A percentile compares a stretch with the other conserved stretches of the same genome.
These are phyloP conservation scores for Leishmania martiniquensis DNA, from an alignment of 208 protist genomes.

Conservation along the genomic window DNA sequence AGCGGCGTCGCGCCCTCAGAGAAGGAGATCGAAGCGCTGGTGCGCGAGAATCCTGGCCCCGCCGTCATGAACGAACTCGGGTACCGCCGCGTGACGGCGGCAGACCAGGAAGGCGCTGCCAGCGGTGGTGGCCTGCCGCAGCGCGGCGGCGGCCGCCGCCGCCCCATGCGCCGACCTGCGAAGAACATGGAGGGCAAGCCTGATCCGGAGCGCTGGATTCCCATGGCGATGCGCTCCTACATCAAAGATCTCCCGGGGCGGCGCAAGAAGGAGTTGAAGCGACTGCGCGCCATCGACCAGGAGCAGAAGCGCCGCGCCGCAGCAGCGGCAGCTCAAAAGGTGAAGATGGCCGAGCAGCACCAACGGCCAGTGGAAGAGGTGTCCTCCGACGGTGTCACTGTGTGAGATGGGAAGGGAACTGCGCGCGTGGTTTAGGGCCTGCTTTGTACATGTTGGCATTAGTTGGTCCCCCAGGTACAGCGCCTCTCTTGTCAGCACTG, in stretches of 20 bases:
- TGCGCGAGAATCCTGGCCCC: constrained; percentile 44
- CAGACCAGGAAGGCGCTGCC: neutral
- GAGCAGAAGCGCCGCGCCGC: constrained; percentile 77
- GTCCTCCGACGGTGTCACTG: neutral
- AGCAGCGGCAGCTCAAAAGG: constrained; percentile 19
- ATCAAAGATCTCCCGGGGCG: constrained; percentile 83
- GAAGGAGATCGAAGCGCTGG: constrained; percentile 37
- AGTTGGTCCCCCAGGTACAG: neutral
- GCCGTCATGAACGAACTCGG: constrained; percentile 61
- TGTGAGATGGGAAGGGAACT: neutral
- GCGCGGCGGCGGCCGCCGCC: constrained; percentile 43
- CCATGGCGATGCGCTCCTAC: constrained; percentile 81
- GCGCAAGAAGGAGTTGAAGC: constrained; percentile 82
- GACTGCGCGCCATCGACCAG: constrained; percentile 81
- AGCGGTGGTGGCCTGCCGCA: constrained; percentile 12
- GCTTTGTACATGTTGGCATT: neutral
- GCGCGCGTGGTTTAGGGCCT: neutral
- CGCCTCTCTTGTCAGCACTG: neutral
- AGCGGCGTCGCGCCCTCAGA: constrained; percentile 22
- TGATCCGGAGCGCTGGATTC: constrained; percentile 90
- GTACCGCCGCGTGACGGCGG: constrained; percentile 53
- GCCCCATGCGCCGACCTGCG: constrained; percentile 56
- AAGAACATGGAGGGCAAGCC: constrained; percentile 70
- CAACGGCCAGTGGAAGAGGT: neutral
- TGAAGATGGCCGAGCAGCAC: constrained; percentile 14